Percentiles rank a stretch among this genome's conserved stretches.
Evolutionary conservation across 192 early-diverging fungal species (phyloP).

Genomic region (Mortierella alpina): DNA sequence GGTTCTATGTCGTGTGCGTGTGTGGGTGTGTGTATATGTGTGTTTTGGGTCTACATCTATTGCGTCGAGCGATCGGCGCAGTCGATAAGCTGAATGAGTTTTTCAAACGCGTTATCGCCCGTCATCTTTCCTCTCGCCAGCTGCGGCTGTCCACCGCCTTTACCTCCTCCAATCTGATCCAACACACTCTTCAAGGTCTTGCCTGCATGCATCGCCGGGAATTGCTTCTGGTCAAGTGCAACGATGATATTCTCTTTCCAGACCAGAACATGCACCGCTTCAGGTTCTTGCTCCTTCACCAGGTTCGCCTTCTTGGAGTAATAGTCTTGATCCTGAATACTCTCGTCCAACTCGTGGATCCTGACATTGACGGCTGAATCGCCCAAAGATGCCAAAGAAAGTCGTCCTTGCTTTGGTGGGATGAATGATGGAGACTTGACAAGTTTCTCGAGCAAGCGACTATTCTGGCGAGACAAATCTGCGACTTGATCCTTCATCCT

Average conservation of each 20-base stretch:
- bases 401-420: slow-evolving; percentile 10
- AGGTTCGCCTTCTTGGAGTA: slow-evolving; percentile 59
- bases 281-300: slow-evolving; percentile 46
- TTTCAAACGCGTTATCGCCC: not conserved
- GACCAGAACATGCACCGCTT: slow-evolving; percentile 55
- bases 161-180: slow-evolving; percentile 55
- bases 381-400: slow-evolving; percentile 4
- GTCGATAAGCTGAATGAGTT: slow-evolving; percentile 7
- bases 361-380: slow-evolving; percentile 4
- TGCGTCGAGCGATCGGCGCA: no score
- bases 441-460: slow-evolving; percentile 56
- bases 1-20: no score
- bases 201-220: slow-evolving; percentile 20
- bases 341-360: slow-evolving; percentile 52
- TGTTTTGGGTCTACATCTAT: no score
- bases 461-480: slow-evolving; percentile 54
- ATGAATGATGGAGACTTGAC: slow-evolving; percentile 29
- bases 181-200: slow-evolving; percentile 59
- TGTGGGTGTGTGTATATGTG: no score
- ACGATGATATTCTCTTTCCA: slow-evolving; percentile 57
- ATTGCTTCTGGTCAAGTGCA: slow-evolving; percentile 48
- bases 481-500: slow-evolving; percentile 54
- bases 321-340: slow-evolving; percentile 54
- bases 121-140: slow-evolving; percentile 55
- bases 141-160: slow-evolving; percentile 63